Evolutionary conservation across 1,284 basidiomycete genomes (phyloP).

Genomic region (Meripilus lineatus): DNA sequence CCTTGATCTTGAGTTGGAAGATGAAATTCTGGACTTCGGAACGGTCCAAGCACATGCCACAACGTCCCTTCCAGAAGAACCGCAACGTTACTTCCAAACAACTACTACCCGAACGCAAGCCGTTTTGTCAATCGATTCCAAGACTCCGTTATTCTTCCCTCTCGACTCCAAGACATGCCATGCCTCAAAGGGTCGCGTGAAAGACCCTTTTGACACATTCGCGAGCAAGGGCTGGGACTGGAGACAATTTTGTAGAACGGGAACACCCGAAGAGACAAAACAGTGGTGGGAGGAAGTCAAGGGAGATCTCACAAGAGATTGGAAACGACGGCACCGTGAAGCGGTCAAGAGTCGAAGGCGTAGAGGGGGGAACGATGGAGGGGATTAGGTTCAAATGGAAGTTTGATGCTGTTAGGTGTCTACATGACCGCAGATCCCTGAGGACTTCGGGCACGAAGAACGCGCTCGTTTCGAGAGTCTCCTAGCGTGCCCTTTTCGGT

Average conservation of each 20-base stretch:
- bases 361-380: conserved; percentile 34
- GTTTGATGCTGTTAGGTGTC: no score
- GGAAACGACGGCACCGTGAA: conserved; percentile 77
- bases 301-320: conserved; percentile 68
- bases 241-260: conserved; percentile 44
- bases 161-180: conserved; percentile 16
- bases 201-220: conserved; percentile 40
- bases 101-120: conserved; percentile 11
- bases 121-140: conserved; percentile 40
- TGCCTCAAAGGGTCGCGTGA: conserved; percentile 17
- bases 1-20: conserved; percentile 52
- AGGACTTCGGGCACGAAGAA: no score
- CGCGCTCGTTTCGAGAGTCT: no score
- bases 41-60: conserved; percentile 4
- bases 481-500: no score
- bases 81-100: conserved; percentile 10
- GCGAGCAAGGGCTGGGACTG: conserved; percentile 30
- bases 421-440: no score
- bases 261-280: conserved; percentile 58
- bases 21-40: conserved; percentile 33
- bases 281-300: conserved; percentile 69
- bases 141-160: conserved; percentile 63
- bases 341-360: conserved; percentile 60
- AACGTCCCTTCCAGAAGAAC: conserved; percentile 2
- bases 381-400: no score